Conservation (phyloP, 1,284 basidiomycete species). For the Sanghuangporus sanghuang region DNA sequence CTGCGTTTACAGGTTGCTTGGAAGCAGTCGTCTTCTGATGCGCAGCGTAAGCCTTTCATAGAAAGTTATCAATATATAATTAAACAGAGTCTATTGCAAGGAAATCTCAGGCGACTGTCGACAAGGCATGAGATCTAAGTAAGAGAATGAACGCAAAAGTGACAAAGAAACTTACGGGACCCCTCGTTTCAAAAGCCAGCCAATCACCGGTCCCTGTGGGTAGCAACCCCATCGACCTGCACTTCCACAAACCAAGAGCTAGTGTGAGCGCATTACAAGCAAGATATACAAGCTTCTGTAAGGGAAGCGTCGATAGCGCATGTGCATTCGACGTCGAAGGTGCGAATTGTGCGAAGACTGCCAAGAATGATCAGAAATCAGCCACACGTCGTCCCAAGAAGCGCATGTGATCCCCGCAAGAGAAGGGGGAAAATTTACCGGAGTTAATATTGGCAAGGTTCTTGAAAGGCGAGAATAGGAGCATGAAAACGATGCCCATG, state of each 20-base stretch:
- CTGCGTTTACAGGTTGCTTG: no score
- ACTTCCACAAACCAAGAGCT: constrained; percentile 84
- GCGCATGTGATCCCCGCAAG: constrained; percentile 23
- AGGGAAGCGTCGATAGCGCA: constrained; percentile 45
- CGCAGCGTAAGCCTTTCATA: no score
- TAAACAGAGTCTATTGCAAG: constrained; percentile 7
- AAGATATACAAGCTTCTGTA: constrained; percentile 68
- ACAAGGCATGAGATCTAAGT: not conserved
- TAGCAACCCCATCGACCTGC: constrained; percentile 82
- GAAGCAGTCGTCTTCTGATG: no score
- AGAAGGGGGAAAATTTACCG: constrained; percentile 38
- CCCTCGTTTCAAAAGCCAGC: constrained; percentile 84
- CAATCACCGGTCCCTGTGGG: constrained; percentile 88
- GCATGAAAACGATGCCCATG: constrained; percentile 90
- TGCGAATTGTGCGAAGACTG: constrained; percentile 65
- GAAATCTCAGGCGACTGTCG: constrained; percentile 20
- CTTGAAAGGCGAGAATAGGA: constrained; percentile 77
- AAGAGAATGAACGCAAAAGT: constrained; percentile 7
- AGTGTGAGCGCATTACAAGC: constrained; percentile 71
- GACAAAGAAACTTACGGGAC: constrained; percentile 44
- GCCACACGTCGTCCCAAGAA: not conserved
- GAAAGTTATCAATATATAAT: no score
- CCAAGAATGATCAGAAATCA: not conserved
- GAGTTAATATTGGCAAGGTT: constrained; percentile 72
- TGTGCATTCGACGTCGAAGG: constrained; percentile 48